Evolutionary conservation across 345 rosid species (phyloP), one percentile per base, ranked within the genome.

Genomic region (Salix dunnii): DNA sequence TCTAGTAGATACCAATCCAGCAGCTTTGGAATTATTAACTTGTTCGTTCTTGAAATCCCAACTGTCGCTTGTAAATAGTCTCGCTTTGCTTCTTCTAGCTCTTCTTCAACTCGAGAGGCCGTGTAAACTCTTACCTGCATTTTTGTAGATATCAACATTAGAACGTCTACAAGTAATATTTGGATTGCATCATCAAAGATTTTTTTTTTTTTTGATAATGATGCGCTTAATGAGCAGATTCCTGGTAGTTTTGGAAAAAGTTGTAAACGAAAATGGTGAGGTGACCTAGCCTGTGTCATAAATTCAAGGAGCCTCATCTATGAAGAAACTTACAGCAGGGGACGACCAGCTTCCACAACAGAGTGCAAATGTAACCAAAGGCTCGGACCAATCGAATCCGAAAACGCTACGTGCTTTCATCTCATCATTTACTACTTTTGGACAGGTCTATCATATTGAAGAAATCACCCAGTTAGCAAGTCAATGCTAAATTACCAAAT

Each of bases 321-420:
- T 12, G n/a, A 38, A 65, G 43, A 61, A 84, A 87, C 97, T 86
- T 91, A 90, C 97, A 58, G 91, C 89, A 64, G 98, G 99, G 36
- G 99, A 96, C 42, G 99, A 89, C 96, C 94, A 87, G 82, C 99
- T 96, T 76, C 99, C 99, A 35, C 97, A 93, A 48, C 96, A 86
- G 48, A 93, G 94, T 6, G 98, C 91, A 71, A 91, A 96, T 48
- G 96, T 92, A 68, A 96, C 92, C 79, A 92, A 76, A 17, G 98
- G 94, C 81, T 96, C 98, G 2, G 98, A 91, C 93, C 91, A 91
- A 84, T 96, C 94, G 79, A 93, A 71, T 40, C 94, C 94, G 51
- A 93, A 96, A 60, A 78, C 80, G 63, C 84, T 85, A 7, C 89
- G 84, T 6, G 88, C 93, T 84, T 88, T 91, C 88, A 81, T 81